Percentiles rank a stretch among this genome's conserved stretches.
Evolutionary conservation across 805 yeast genomes (phyloP).

Genomic region (Saccharomyces eubayanus): DNA sequence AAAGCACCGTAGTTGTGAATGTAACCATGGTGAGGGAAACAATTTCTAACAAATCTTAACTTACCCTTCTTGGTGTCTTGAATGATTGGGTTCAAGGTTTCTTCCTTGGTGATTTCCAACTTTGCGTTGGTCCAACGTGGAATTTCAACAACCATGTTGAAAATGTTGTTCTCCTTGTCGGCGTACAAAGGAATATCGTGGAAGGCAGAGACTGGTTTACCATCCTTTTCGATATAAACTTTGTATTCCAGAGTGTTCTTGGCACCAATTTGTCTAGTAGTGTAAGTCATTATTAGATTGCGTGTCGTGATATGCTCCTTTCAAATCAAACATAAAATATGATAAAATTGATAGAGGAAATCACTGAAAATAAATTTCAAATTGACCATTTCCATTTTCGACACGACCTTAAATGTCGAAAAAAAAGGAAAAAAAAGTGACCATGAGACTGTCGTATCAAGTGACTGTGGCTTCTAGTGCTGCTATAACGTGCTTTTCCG

Average conservation of each 20-base stretch:
- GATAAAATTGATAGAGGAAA: not conserved
- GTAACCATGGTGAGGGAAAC: conserved; percentile 98
- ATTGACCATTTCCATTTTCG: not conserved
- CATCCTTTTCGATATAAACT: conserved; percentile 85
- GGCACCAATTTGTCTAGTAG: conserved; percentile 91
- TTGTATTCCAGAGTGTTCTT: conserved; percentile 91
- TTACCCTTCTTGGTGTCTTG: conserved; percentile 98
- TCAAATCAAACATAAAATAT: not conserved
- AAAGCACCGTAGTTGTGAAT: conserved; percentile 97
- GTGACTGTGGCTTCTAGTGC: not conserved
- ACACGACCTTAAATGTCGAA: not conserved
- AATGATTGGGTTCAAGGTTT: conserved; percentile 79
- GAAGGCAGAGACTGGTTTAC: conserved; percentile 91
- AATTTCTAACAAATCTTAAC: conserved; percentile 90
- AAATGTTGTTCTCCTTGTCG: conserved; percentile 80
- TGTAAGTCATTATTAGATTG: conserved; percentile 50
- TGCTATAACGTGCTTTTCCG: not conserved
- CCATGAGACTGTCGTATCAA: not conserved
- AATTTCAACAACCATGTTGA: conserved; percentile 90
- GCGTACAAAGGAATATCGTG: conserved; percentile 91
- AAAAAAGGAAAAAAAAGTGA: not conserved
- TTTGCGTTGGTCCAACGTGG: conserved; percentile 99
- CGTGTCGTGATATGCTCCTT: not conserved
- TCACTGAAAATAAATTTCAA: not conserved
- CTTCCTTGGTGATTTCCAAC: conserved; percentile 85